These are phyloP conservation scores for Plasmodium blacklocki DNA, from an alignment of 169 alveolate genomes.

Conservation along the genomic window DNA sequence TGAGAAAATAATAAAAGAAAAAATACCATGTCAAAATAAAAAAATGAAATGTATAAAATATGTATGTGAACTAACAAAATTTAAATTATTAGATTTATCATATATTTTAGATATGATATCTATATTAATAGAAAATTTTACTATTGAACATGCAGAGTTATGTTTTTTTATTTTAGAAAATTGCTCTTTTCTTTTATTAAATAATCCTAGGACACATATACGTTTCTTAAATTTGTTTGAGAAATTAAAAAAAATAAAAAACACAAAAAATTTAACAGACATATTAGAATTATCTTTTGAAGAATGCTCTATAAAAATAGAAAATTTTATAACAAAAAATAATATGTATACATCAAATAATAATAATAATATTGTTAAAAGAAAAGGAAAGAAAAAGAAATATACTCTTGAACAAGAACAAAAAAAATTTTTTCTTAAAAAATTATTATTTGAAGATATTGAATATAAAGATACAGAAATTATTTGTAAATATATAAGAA, in stretches of 20 bases:
- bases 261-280: conserved; percentile 27
- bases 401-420: conserved; percentile 16
- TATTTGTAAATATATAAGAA: conserved; percentile 39
- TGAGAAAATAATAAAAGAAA: conserved; percentile 48
- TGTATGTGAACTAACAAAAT: conserved; percentile 48
- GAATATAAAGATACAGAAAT: not conserved
- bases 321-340: conserved; percentile 23
- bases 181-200: conserved; percentile 27
- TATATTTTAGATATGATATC: conserved; percentile 46
- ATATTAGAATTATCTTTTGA: conserved; percentile 41
- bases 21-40: conserved; percentile 54
- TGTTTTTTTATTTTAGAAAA: conserved; percentile 41
- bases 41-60: conserved; percentile 58
- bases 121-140: conserved; percentile 58
- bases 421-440: conserved; percentile 63
- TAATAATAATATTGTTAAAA: not conserved
- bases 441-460: conserved; percentile 30
- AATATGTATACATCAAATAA: not conserved
- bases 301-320: conserved; percentile 49
- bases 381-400: conserved; percentile 15
- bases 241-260: conserved; percentile 58
- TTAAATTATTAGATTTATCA: conserved; percentile 40
- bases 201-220: conserved; percentile 58
- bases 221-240: conserved; percentile 53
- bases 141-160: conserved; percentile 57